A percentile compares a stretch with the other conserved stretches of the same genome.
Evolutionary conservation across 352 stramenopile species (phyloP).

Genomic region (Phytophthora sp.): DNA sequence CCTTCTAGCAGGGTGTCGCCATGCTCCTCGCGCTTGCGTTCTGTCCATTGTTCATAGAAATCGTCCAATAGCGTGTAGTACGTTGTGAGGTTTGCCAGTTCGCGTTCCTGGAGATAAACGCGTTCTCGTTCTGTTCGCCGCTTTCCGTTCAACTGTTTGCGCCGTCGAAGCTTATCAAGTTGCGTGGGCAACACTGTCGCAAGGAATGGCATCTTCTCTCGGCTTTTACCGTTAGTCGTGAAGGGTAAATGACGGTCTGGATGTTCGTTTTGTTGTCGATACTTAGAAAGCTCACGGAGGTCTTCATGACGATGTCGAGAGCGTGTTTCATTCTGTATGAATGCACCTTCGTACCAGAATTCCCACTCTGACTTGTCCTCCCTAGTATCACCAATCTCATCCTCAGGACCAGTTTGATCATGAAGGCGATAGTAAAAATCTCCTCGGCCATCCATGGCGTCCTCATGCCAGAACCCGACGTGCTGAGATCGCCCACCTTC

Average conservation of each 20-base stretch:
- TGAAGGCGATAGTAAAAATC: conserved; percentile 56
- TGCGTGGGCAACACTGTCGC: conserved; percentile 42
- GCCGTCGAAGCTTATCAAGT: conserved; percentile 46
- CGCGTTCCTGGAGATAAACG: conserved; percentile 49
- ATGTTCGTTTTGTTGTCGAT: conserved; percentile 18
- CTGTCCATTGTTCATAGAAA: conserved; percentile 70
- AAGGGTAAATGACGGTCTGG: conserved; percentile 46
- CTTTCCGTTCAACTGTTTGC: conserved; percentile 44
- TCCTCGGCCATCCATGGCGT: conserved; percentile 63
- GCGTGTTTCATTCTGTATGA: conserved; percentile 63
- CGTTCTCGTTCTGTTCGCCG: conserved; percentile 50
- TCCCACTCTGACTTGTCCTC: conserved; percentile 44
- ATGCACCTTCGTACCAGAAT: conserved; percentile 81
- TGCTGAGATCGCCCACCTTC: conserved; percentile 47
- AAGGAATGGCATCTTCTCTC: conserved; percentile 64
- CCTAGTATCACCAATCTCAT: conserved; percentile 2
- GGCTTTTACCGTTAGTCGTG: conserved; percentile 74
- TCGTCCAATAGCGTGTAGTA: conserved; percentile 71
- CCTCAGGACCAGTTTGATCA: background rate
- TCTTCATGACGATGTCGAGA: conserved; percentile 63
- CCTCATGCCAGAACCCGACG: conserved; percentile 72
- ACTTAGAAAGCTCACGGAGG: conserved; percentile 34
- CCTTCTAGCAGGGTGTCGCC: conserved; percentile 38
- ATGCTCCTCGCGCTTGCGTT: conserved; percentile 43
- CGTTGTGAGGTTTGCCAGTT: conserved; percentile 53